A percentile compares a stretch with the other conserved stretches of the same genome.
phyloP scores from a whole-genome alignment of 441 rosid species.

The Jatropha podagrica region DNA sequence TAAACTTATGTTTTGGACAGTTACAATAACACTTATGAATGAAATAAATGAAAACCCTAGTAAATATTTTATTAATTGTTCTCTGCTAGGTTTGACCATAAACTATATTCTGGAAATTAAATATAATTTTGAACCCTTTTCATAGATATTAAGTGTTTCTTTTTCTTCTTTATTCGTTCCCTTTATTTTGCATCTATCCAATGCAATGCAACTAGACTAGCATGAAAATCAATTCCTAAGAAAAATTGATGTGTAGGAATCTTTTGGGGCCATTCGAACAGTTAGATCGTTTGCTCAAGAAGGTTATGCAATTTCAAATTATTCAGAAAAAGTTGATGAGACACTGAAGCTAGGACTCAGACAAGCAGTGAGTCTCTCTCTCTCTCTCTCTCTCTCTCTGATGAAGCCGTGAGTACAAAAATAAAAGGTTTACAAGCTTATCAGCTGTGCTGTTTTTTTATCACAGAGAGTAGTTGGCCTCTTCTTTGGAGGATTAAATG shows the following conservation, averaged over 20 bases:
- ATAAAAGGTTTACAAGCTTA: background rate
- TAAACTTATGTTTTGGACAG: background rate
- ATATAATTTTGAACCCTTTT: background rate
- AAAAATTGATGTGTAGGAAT: constrained; percentile 52
- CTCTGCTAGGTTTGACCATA: background rate
- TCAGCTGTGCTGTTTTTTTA: constrained; percentile 6
- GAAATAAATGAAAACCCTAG: background rate
- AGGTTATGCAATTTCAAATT: constrained; percentile 59
- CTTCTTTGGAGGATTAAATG: constrained; percentile 85
- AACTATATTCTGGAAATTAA: background rate
- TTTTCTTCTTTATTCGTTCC: background rate
- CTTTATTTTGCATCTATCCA: background rate
- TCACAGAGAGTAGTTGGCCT: constrained; percentile 72
- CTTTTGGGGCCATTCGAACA: constrained; percentile 93
- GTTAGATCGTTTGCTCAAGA: constrained; percentile 98
- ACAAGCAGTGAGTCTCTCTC: constrained; percentile 70
- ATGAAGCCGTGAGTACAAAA: background rate
- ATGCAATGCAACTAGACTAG: constrained; percentile 10
- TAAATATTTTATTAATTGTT: background rate
- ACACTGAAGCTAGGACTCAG: constrained; percentile 81
- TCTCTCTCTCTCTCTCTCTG: constrained; percentile 6
- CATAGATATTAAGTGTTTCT: background rate
- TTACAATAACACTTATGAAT: background rate
- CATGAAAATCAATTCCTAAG: background rate
- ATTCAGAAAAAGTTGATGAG: constrained; percentile 84